phyloP scores from a whole-genome alignment of 2,329 filamentous ascomycete species.

The Teratosphaeria viscida region DNA sequence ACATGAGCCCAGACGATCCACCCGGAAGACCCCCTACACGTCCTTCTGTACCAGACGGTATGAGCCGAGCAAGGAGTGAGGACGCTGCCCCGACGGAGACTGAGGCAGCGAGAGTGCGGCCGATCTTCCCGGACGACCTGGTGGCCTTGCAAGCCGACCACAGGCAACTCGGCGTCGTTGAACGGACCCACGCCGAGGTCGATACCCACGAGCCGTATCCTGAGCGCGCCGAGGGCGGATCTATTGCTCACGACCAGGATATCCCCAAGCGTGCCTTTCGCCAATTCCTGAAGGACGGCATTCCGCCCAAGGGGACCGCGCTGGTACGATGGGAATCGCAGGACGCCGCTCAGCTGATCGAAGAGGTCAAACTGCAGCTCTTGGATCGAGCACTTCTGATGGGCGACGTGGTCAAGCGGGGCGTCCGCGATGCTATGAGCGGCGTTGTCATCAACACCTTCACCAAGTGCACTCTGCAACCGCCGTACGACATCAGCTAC shows the following conservation, averaged over 20 bases:
- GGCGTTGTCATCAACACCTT: conserved; percentile 44
- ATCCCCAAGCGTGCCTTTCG: conserved; percentile 25
- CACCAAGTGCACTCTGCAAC: conserved; percentile 35
- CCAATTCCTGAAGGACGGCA: conserved; percentile 32
- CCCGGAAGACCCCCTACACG: not conserved
- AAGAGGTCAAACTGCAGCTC: conserved; percentile 36
- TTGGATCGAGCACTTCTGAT: conserved; percentile 45
- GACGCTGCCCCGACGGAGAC: not conserved
- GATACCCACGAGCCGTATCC: conserved; percentile 38
- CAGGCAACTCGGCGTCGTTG: conserved; percentile 32
- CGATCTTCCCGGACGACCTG: conserved; percentile 19
- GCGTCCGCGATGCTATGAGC: conserved; percentile 38
- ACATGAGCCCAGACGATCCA: not conserved
- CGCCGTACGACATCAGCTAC: conserved; percentile 20
- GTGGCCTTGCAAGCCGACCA: conserved; percentile 13
- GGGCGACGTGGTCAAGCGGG: conserved; percentile 46
- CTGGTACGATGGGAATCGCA: conserved; percentile 40
- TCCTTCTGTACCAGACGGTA: not conserved
- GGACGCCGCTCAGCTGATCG: conserved; percentile 31
- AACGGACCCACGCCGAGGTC: conserved; percentile 33
- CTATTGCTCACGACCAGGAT: conserved; percentile 26
- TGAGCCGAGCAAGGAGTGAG: not conserved
- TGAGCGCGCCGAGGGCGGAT: conserved; percentile 17
- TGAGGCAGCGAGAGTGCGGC: not conserved
- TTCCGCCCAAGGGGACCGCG: conserved; percentile 43